Conservation (phyloP, 495 filamentous ascomycete genomes). For the Penicillium canescens region DNA sequence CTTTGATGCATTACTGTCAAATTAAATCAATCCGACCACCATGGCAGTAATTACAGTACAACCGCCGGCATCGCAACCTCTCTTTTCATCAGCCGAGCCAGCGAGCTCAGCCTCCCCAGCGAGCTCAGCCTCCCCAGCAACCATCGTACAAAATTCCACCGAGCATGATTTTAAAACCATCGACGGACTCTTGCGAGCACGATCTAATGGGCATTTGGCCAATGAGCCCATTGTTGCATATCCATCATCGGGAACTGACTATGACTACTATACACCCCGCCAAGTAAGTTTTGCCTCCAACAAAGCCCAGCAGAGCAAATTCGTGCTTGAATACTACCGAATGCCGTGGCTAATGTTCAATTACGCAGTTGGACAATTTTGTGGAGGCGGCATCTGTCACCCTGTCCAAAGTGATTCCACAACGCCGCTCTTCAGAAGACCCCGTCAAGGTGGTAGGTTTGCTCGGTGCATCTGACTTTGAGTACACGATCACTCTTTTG, state of each 20-base stretch:
- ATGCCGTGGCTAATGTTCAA: background rate
- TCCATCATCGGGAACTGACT: slow-evolving; percentile 27
- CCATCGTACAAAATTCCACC: background rate
- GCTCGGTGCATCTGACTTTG: slow-evolving; percentile 42
- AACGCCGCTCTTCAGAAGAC: slow-evolving; percentile 25
- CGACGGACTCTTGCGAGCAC: slow-evolving; percentile 27
- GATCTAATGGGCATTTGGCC: slow-evolving; percentile 20
- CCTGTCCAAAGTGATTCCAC: slow-evolving; percentile 19
- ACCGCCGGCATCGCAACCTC: slow-evolving; percentile 3
- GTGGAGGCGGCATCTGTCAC: slow-evolving; percentile 32
- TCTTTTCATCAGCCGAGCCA: background rate
- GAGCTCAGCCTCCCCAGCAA: background rate
- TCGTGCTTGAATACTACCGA: background rate
- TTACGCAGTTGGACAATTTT: slow-evolving; percentile 24
- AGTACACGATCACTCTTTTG: slow-evolving; percentile 43
- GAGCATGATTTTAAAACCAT: slow-evolving; percentile 23
- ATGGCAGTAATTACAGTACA: too few relatives aligned
- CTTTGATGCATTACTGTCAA: too few relatives aligned
- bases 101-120: too few relatives aligned
- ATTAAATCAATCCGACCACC: too few relatives aligned
- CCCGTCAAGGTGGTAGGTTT: slow-evolving; percentile 43
- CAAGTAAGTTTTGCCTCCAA: slow-evolving; percentile 13
- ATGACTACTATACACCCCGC: slow-evolving; percentile 34
- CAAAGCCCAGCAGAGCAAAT: too few relatives aligned
- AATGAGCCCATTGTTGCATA: slow-evolving; percentile 34